Evolutionary conservation across 129 eudicot species (phyloP).

Genomic region (Tanacetum coccineum): DNA sequence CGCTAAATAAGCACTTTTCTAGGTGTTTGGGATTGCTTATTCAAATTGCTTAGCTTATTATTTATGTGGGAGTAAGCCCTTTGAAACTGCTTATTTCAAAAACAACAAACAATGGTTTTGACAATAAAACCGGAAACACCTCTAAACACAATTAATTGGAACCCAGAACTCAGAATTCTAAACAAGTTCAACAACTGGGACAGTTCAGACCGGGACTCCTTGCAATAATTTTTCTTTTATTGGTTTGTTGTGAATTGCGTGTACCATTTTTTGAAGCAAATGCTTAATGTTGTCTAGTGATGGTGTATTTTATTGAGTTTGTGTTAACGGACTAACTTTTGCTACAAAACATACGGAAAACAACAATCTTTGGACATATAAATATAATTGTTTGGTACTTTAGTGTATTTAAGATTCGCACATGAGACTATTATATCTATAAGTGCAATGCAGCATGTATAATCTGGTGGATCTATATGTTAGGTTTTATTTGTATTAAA

Average conservation of each 20-base stretch:
- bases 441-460: background rate
- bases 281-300: background rate
- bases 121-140: too few relatives aligned
- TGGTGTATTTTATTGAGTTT: background rate
- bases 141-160: background rate
- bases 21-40: too few relatives aligned
- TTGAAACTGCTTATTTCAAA: too few relatives aligned
- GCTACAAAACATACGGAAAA: conserved; percentile 21
- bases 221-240: too few relatives aligned
- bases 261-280: background rate
- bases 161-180: too few relatives aligned
- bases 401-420: conserved; percentile 15
- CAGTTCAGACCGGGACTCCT: too few relatives aligned
- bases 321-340: conserved; percentile 10
- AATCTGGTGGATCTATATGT: background rate
- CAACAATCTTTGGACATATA: conserved; percentile 1
- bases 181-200: too few relatives aligned
- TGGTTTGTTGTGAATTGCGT: background rate
- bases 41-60: too few relatives aligned
- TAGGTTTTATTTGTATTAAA: background rate
- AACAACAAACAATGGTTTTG: too few relatives aligned
- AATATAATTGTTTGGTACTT: conserved; percentile 5
- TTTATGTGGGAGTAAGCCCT: too few relatives aligned
- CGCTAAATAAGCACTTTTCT: too few relatives aligned
- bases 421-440: background rate